These are phyloP conservation scores for Mallotus nudiflorus DNA, from an alignment of 345 rosid species.

Conservation along the genomic window DNA sequence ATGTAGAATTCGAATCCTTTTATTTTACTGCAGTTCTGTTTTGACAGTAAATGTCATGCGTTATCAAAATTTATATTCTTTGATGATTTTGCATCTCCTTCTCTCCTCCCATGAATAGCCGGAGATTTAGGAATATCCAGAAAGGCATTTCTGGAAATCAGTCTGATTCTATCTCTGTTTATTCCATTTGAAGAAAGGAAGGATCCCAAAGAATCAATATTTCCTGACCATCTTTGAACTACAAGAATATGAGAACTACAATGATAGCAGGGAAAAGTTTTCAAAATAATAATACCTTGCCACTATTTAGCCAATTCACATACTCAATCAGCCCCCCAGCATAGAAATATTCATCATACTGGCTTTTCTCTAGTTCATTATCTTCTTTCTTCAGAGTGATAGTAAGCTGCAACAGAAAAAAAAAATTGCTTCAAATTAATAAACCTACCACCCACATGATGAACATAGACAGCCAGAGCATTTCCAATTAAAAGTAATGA, in stretches of 20 bases:
- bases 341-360: conserved; percentile 62
- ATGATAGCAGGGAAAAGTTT: not conserved
- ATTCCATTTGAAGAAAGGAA: no score
- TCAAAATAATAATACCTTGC: conserved; percentile 56
- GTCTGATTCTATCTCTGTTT: no score
- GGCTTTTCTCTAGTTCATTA: conserved; percentile 58
- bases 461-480: conserved; percentile 9
- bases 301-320: conserved; percentile 85
- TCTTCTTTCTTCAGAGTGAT: conserved; percentile 61
- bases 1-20: no score
- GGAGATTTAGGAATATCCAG: no score
- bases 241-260: not conserved
- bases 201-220: no score
- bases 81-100: no score
- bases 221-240: no score
- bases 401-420: conserved; percentile 61
- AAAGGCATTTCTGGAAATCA: no score
- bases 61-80: no score
- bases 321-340: conserved; percentile 93
- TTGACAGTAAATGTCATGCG: no score
- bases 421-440: conserved; percentile 13
- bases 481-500: not conserved
- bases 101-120: no score
- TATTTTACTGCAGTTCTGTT: no score
- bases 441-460: not conserved